Evolutionary conservation across 306 rosid genomes (phyloP).

Genomic region (Cucumis cinereus): DNA sequence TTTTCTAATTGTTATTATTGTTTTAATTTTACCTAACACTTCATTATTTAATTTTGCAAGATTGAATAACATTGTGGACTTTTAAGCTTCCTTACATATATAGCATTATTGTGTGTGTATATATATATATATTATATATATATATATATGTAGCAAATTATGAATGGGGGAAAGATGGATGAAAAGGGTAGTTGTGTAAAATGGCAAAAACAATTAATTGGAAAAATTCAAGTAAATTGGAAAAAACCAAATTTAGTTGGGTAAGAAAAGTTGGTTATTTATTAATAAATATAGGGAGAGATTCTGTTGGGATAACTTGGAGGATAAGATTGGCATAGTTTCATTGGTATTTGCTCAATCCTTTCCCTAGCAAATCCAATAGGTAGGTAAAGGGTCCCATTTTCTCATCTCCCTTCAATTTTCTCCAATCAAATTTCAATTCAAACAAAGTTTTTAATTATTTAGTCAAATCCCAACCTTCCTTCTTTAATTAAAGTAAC

Average conservation of each 20-base stretch:
- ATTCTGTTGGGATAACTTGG: neutral
- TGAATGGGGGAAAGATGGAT: neutral
- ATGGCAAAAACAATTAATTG: neutral
- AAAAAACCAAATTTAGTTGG: neutral
- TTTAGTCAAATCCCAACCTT: neutral
- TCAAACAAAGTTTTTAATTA: neutral
- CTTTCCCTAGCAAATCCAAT: neutral
- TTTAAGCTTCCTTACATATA: no score
- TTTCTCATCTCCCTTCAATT: neutral
- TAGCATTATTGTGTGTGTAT: no score
- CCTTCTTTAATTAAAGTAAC: neutral
- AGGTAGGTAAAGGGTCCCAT: neutral
- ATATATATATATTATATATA: no score
- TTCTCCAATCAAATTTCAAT: neutral
- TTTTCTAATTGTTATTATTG: neutral
- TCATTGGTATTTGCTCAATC: neutral
- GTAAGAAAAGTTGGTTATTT: neutral
- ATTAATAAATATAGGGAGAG: neutral
- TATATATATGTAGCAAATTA: no score
- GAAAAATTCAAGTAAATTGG: neutral
- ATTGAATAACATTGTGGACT: no score
- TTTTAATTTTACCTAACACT: neutral
- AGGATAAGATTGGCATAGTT: neutral
- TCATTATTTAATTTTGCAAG: no score
- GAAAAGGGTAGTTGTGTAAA: neutral